Evolutionary conservation across 1,139 yeast species (phyloP), one percentile per base, ranked within the genome.

Genomic region (Scheffersomyces cryptocercus): DNA sequence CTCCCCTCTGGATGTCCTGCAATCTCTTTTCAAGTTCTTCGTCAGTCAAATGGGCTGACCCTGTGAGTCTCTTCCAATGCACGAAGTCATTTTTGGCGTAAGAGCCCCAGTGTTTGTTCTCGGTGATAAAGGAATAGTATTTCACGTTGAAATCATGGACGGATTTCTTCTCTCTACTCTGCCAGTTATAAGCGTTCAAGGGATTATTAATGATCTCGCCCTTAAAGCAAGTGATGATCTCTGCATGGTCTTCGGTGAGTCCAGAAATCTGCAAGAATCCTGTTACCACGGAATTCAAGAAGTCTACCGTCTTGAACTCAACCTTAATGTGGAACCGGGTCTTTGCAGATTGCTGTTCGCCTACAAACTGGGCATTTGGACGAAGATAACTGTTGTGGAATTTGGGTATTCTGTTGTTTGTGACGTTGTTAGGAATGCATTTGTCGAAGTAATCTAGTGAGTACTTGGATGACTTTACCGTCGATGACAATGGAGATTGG

Each of bases 201-300:
- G 81, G 63, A 75, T 84, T 50, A 51, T 89, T 86, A 36, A 90
- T 81, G 50, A 90, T 86, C 59, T 88, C 96, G 4, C 91, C 95
- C 54, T 84, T 88, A 67, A 91, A 91, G 59, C 85, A 90, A 0
- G 97, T 91, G 11, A 88, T 81, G 49, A 91, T 83, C 50, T 84
- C 84, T 1, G 95, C 91, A 52, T 86, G 81, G 38, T 81, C 76
- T 45, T 80, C 84, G 0, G 97, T 88, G 40, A 91, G 72, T 3
- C 96, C 96, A 46, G 83, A 77, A 45, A 91, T 91, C 47, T 85
- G 84, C 40, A 91, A 70, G 53, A 84, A 86, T 5, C 97, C 98
- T 29, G 90, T 81, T 15, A 90, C 63, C 37, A 77, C 73, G 1
- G 87, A 81, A 47, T 75, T 73, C 28, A 65, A 66, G 54, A 87